Evolutionary conservation across 2,329 filamentous ascomycete genomes (phyloP), one percentile per base, ranked within the genome.

Genomic region (Macroventuria anomochaeta): DNA sequence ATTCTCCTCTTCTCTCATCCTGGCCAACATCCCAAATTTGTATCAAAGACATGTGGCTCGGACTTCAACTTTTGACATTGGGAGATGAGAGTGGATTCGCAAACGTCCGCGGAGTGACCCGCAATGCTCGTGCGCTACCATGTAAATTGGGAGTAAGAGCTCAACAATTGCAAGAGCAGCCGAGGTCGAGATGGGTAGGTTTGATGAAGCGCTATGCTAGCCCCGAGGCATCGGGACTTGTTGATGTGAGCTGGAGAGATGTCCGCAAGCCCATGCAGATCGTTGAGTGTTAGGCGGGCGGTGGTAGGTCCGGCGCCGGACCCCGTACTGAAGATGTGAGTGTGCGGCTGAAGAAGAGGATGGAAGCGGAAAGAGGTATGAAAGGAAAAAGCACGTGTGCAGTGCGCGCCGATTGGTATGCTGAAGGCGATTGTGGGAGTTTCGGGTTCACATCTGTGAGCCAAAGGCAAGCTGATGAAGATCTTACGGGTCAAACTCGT

Each of bases 131-230:
- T 41, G 42, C 42, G 18, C 21, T 17, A 40, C 23, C 29, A 13
- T 25, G 12, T 20, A 8, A 7, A 13, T 7, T 5, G 11, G 5
- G 26, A 5, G n/a, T 13, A 10, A n/a, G 10, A 39, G n/a, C 28
- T 33, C 31, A 41, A 46, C 49, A 41, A 15, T 17, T 36, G 41
- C 32, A 33, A 15, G 26, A 11, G 31, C 42, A 37, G 32, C 42
- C 31, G 31, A 26, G 18, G 17, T 15, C 20, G 7, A 20, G 36
- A 23, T 34, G 34, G 32, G 49, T 46, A 42, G 25, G 37, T 29
- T 46, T 47, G 37, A 46, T 41, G 29, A 53, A 25, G 32, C 42
- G 31, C 42, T 53, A 53, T 36, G 34, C 21, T 40, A 29, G 49
- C 23, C 8, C 12, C 4, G 25, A 21, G 23, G 28, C 15, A 23